Percentiles rank a stretch among this genome's conserved stretches.
Evolutionary conservation across 345 rosid genomes (phyloP).

Genomic region (Boechera divaricarpa): DNA sequence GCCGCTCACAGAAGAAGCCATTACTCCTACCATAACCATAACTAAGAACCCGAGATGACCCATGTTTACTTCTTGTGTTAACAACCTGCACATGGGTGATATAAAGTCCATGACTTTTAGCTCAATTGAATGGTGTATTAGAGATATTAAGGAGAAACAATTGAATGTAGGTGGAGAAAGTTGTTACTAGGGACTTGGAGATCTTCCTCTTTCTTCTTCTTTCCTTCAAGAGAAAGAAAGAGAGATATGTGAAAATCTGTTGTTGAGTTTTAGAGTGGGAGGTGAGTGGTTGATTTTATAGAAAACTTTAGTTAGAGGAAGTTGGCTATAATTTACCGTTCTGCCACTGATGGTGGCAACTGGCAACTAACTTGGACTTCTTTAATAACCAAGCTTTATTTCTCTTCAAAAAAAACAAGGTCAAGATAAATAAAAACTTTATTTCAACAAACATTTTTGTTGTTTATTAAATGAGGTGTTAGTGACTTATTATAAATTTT

Average conservation of each 20-base stretch:
- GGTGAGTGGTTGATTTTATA: conserved; percentile 37
- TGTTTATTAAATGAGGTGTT: conserved; percentile 14
- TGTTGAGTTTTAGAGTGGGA: conserved; percentile 17
- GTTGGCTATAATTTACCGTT: conserved; percentile 34
- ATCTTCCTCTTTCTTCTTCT: conserved; percentile 23
- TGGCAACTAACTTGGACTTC: conserved; percentile 41
- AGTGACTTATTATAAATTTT: background rate
- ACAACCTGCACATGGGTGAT: conserved; percentile 28
- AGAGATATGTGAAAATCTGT: conserved; percentile 19
- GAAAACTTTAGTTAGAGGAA: conserved; percentile 30
- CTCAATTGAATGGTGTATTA: conserved; percentile 7
- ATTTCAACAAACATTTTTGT: conserved; percentile 24
- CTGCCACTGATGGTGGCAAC: conserved; percentile 41
- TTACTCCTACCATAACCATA: conserved; percentile 28
- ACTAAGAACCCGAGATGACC: conserved; percentile 14
- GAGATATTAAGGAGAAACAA: background rate
- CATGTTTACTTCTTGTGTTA: conserved; percentile 31
- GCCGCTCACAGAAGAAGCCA: conserved; percentile 33
- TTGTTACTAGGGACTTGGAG: conserved; percentile 23
- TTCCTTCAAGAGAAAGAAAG: conserved; percentile 17
- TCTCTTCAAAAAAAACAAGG: background rate
- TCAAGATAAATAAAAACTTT: background rate
- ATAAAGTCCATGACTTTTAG: conserved; percentile 3
- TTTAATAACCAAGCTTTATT: conserved; percentile 1
- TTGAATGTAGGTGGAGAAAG: conserved; percentile 27